phyloP scores from a whole-genome alignment of 257 asterid species.

The Solanum sparsipilum region DNA sequence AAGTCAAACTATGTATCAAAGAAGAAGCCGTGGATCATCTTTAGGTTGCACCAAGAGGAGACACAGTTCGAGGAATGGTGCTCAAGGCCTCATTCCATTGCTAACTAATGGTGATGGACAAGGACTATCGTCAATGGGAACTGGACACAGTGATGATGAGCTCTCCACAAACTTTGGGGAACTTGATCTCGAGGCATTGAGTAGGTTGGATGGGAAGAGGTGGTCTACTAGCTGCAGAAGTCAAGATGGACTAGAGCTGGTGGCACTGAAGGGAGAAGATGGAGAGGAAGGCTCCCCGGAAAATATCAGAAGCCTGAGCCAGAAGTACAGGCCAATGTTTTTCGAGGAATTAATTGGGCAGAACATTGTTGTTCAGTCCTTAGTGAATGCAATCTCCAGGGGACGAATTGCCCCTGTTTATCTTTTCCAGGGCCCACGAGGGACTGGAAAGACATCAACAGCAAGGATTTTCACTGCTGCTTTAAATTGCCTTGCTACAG shows the following conservation, averaged over 20 bases:
- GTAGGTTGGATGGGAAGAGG: constrained; percentile 75
- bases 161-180: constrained; percentile 64
- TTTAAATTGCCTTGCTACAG: constrained; percentile 77
- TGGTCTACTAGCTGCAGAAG: constrained; percentile 86
- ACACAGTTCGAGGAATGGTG: constrained; percentile 27
- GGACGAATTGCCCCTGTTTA: constrained; percentile 72
- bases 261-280: constrained; percentile 33
- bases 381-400: constrained; percentile 49
- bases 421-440: constrained; percentile 97
- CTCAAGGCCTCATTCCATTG: constrained; percentile 64
- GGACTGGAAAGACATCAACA: constrained; percentile 87
- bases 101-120: constrained; percentile 39
- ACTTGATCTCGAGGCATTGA: constrained; percentile 79
- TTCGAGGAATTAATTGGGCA: constrained; percentile 87
- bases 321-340: constrained; percentile 78
- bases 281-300: constrained; percentile 56
- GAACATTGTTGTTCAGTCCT: constrained; percentile 71
- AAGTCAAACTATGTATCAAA: constrained; percentile 35
- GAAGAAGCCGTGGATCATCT: constrained; percentile 42
- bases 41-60: constrained; percentile 53
- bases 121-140: constrained; percentile 49
- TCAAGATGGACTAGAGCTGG: constrained; percentile 57
- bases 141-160: constrained; percentile 62
- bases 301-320: constrained; percentile 63
- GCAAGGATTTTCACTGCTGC: constrained; percentile 85